Percentiles rank a stretch among this genome's conserved stretches.
Conservation (phyloP, 768 basidiomycete genomes). For the Gautieria morchelliformis region DNA sequence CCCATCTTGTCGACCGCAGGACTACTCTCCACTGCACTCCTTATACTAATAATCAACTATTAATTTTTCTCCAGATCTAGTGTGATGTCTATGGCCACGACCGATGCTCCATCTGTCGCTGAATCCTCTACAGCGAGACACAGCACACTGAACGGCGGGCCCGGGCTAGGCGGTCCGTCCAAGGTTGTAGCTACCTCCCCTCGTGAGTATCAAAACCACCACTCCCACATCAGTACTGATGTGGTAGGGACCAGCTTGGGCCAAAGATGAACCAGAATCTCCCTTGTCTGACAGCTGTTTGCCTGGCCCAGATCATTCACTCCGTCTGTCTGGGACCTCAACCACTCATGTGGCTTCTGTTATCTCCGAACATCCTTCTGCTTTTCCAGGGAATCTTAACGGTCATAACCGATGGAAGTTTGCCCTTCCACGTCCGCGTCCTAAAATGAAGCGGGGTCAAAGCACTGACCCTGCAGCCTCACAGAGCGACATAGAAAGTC, state of each 20-base stretch:
- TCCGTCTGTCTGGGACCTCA: slow-evolving; percentile 17
- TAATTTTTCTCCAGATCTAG: background rate
- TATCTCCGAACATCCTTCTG: slow-evolving; percentile 36
- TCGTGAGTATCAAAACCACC: slow-evolving; percentile 35
- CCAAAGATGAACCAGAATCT: slow-evolving; percentile 73
- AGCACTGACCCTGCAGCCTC: background rate
- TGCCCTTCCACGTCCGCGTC: slow-evolving; percentile 1
- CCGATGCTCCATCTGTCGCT: background rate
- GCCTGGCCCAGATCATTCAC: slow-evolving; percentile 19
- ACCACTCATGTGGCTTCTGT: slow-evolving; percentile 33
- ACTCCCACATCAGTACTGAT: background rate
- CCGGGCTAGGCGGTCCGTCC: slow-evolving; percentile 21
- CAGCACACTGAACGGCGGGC: background rate
- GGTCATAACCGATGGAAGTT: slow-evolving; percentile 21
- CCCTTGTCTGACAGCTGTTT: slow-evolving; percentile 38
- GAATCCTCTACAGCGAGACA: background rate
- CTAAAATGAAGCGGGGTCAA: slow-evolving; percentile 2
- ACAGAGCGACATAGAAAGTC: background rate
- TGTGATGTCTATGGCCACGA: background rate
- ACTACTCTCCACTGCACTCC: no score
- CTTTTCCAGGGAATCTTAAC: slow-evolving; percentile 25
- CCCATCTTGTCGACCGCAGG: no score
- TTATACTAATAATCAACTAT: no score
- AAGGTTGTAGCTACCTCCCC: slow-evolving; percentile 57
- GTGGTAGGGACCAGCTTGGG: slow-evolving; percentile 45